Evolutionary conservation across 176 grass and related monocot genomes (phyloP).

Genomic region (Miscanthus lutarioriparius): DNA sequence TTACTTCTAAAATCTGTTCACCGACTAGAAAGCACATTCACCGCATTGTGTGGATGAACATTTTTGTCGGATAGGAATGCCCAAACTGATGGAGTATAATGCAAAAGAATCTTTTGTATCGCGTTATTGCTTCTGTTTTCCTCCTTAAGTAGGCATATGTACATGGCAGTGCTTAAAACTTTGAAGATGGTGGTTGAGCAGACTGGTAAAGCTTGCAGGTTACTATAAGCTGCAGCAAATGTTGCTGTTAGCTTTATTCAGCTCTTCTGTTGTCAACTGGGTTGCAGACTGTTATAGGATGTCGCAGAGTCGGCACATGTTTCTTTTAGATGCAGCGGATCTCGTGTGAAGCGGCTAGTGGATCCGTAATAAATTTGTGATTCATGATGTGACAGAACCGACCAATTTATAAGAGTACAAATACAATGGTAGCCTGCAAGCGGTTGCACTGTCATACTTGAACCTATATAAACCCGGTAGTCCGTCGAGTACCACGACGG

Average conservation of each 20-base stretch:
- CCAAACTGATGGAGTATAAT: not conserved
- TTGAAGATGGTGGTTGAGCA: not conserved
- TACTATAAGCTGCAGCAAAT: not conserved
- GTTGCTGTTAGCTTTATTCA: not conserved
- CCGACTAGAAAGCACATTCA: not conserved
- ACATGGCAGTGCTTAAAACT: not conserved
- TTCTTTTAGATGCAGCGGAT: not conserved
- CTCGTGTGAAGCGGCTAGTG: not conserved
- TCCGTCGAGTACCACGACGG: too few relatives aligned
- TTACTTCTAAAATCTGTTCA: not conserved
- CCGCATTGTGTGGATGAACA: not conserved
- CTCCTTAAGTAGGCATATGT: not conserved
- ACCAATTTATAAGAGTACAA: too few relatives aligned
- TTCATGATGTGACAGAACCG: too few relatives aligned
- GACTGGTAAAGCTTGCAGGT: not conserved
- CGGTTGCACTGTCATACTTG: too few relatives aligned
- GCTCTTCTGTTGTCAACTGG: not conserved
- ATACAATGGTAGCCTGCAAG: too few relatives aligned
- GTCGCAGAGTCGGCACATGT: not conserved
- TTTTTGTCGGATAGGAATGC: not conserved
- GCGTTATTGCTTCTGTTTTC: not conserved
- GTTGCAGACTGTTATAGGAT: not conserved
- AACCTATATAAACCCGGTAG: too few relatives aligned
- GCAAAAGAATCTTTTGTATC: conserved; percentile 12
- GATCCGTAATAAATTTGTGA: not conserved